phyloP scores from a whole-genome alignment of 345 rosid species.

The Lepidium africanum region DNA sequence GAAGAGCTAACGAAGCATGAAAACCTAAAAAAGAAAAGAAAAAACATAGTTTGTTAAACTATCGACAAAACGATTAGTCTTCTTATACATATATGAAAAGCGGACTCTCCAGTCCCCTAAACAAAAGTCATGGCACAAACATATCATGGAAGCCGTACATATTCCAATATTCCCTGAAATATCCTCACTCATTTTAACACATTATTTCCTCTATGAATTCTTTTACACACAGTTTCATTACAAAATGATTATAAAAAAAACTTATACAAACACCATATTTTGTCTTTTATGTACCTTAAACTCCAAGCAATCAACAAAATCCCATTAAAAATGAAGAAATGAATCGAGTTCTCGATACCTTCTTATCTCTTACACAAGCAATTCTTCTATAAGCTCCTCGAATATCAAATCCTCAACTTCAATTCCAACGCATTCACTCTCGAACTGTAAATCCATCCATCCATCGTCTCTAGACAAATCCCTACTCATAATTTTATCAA shows the following conservation, averaged over 20 bases:
- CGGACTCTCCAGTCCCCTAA: too few species aligned
- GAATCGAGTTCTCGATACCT: background rate
- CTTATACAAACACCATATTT: background rate
- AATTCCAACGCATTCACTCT: slow-evolving; percentile 57
- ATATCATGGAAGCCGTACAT: too few species aligned
- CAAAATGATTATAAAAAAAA: background rate
- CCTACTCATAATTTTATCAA: slow-evolving; percentile 38
- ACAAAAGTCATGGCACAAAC: too few species aligned
- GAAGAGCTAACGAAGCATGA: too few species aligned
- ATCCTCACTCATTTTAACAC: background rate
- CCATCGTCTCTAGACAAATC: slow-evolving; percentile 50
- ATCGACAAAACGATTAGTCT: too few species aligned
- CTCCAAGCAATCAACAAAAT: slow-evolving; percentile 11
- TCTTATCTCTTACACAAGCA: background rate
- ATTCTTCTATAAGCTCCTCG: slow-evolving; percentile 62
- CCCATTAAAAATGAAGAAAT: background rate
- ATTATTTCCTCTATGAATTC: background rate
- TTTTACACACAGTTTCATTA: background rate
- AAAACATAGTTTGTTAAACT: too few species aligned
- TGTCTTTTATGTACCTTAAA: slow-evolving; percentile 15
- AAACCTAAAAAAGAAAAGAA: too few species aligned
- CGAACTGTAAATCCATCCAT: slow-evolving; percentile 84
- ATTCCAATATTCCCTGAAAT: too few species aligned
- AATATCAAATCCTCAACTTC: slow-evolving; percentile 68
- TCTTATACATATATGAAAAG: too few species aligned